These are phyloP conservation scores for Ophiostoma ulmi DNA, from an alignment of 2,329 filamentous ascomycete genomes.

Conservation along the genomic window DNA sequence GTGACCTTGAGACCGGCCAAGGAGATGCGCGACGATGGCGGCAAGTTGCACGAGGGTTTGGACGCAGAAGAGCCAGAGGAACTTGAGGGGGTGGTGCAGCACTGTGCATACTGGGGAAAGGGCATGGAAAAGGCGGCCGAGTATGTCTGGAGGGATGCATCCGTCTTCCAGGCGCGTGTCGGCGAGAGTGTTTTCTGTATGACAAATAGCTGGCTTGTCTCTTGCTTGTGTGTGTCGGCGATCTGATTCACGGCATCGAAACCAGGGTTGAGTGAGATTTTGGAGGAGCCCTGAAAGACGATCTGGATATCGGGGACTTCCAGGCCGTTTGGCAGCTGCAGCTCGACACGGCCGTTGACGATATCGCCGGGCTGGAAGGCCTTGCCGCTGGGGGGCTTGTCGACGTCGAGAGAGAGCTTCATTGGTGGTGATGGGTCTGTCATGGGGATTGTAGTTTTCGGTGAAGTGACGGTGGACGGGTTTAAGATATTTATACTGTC, in stretches of 20 bases:
- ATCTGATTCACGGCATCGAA: constrained; percentile 4
- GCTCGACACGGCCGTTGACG: constrained; percentile 11
- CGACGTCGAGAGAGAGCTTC: constrained; percentile 13
- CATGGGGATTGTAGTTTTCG: not conserved
- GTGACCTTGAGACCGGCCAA: not conserved
- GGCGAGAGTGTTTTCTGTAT: not conserved
- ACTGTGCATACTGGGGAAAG: not conserved
- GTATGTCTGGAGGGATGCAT: not conserved
- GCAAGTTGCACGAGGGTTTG: constrained; percentile 2
- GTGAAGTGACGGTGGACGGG: not conserved
- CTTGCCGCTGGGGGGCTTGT: not conserved
- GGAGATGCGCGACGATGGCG: constrained; percentile 1
- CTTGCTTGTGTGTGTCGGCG: constrained; percentile 1
- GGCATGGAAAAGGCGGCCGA: constrained; percentile 6
- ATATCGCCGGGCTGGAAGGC: not conserved
- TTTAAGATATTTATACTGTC: not conserved
- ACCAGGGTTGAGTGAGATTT: constrained; percentile 13
- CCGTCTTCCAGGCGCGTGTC: not conserved
- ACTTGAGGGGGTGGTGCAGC: not conserved
- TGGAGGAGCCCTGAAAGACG: constrained; percentile 8
- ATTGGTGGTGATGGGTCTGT: constrained; percentile 5
- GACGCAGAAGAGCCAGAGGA: no score
- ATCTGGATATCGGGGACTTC: not conserved
- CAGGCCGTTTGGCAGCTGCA: not conserved
- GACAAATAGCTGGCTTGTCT: constrained; percentile 8